A percentile compares a stretch with the other conserved stretches of the same genome.
These are phyloP conservation scores for Fusarium sp. DNA, from an alignment of 2,329 filamentous ascomycete species.

Conservation along the genomic window DNA sequence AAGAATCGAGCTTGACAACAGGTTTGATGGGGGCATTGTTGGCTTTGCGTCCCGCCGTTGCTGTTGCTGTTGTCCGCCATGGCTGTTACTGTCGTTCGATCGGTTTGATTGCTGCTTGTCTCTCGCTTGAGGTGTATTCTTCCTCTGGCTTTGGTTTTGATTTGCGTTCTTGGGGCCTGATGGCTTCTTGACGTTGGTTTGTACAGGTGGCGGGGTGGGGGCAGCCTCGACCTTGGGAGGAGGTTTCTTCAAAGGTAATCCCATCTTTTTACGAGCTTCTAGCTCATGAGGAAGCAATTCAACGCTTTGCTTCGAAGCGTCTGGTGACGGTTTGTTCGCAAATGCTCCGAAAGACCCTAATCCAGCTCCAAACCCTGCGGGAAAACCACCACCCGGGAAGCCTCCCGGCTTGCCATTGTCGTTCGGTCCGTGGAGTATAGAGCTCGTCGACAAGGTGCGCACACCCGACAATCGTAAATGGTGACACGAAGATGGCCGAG, in stretches of 20 bases:
- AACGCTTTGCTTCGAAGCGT: not conserved
- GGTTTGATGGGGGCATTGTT: not conserved
- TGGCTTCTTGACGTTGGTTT: slow-evolving; percentile 1
- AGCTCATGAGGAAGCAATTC: slow-evolving; percentile 50
- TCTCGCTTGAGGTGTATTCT: not conserved
- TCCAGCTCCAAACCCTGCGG: slow-evolving; percentile 31
- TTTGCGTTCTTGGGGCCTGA: not conserved
- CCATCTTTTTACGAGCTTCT: slow-evolving; percentile 46
- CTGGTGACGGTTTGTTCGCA: slow-evolving; percentile 15
- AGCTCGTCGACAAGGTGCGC: slow-evolving; percentile 43
- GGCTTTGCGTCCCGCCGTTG: slow-evolving; percentile 5
- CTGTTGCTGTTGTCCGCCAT: slow-evolving; percentile 3
- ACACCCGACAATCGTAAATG: not conserved
- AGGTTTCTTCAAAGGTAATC: slow-evolving; percentile 28
- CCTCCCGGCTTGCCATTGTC: slow-evolving; percentile 29
- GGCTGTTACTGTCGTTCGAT: not conserved
- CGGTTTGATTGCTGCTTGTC: not conserved
- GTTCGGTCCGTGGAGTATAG: slow-evolving; percentile 28
- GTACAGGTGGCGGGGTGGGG: not conserved
- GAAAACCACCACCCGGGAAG: slow-evolving; percentile 37
- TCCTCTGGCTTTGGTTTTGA: slow-evolving; percentile 8
- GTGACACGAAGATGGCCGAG: not conserved
- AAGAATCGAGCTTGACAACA: slow-evolving; percentile 42
- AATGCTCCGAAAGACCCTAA: slow-evolving; percentile 38
- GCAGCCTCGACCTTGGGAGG: not conserved